These are phyloP conservation scores for Rhizophora apiculata DNA, from an alignment of 345 rosid genomes.

Conservation along the genomic window DNA sequence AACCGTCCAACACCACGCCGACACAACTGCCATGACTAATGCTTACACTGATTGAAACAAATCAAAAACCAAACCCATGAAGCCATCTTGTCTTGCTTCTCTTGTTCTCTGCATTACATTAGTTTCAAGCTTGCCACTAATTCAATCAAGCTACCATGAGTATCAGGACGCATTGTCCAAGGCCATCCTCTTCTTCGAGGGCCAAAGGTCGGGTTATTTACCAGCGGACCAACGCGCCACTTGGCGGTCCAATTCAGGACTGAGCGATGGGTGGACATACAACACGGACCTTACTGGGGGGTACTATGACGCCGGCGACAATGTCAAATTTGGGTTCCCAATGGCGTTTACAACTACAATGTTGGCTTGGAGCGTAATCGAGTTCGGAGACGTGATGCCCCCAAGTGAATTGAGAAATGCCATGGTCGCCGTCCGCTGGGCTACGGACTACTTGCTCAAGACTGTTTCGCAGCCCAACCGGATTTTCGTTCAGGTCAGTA, in stretches of 20 bases:
- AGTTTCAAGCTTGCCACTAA: slow-evolving; percentile 7
- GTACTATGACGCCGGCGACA: slow-evolving; percentile 94
- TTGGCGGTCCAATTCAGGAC: slow-evolving; percentile 76
- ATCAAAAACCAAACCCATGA: slow-evolving; percentile 11
- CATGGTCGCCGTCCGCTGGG: slow-evolving; percentile 74
- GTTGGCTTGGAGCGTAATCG: slow-evolving; percentile 86
- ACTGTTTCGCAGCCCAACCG: slow-evolving; percentile 87
- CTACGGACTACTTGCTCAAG: slow-evolving; percentile 74
- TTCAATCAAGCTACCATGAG: slow-evolving; percentile 43
- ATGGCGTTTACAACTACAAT: slow-evolving; percentile 95
- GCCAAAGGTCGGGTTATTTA: slow-evolving; percentile 83
- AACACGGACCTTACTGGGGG: slow-evolving; percentile 76
- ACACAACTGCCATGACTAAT: not conserved
- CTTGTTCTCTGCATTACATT: not conserved
- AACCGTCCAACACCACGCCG: not conserved
- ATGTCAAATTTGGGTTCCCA: slow-evolving; percentile 85
- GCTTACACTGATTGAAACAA: not conserved
- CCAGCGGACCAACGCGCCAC: slow-evolving; percentile 62
- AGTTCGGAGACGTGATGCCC: slow-evolving; percentile 83
- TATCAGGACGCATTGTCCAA: slow-evolving; percentile 78
- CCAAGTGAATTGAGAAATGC: slow-evolving; percentile 54
- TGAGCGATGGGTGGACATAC: slow-evolving; percentile 72
- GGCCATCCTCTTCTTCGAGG: slow-evolving; percentile 91
- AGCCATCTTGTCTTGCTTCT: not conserved
- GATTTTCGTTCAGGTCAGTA: slow-evolving; percentile 82